Evolutionary conservation across 345 rosid genomes (phyloP).

Genomic region (Adansonia digitata): DNA sequence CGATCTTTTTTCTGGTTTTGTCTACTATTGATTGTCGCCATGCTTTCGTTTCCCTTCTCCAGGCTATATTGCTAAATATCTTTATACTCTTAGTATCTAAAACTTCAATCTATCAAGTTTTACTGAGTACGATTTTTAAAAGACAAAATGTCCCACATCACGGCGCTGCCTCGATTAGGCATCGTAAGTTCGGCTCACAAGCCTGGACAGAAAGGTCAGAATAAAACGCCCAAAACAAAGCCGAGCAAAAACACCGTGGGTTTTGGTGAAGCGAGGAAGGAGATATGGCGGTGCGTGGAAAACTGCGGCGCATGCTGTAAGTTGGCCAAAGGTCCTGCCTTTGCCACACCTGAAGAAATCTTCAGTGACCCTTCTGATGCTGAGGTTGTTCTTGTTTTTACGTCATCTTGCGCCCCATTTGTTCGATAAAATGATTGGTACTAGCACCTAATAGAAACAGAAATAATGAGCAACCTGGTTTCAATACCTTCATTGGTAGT

Average conservation of each 20-base stretch:
- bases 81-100: neutral
- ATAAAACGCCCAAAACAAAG: constrained; percentile 12
- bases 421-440: constrained; percentile 38
- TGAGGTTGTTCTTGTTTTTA: constrained; percentile 32
- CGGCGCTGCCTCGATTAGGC: constrained; percentile 8
- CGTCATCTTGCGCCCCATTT: constrained; percentile 17
- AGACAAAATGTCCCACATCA: constrained; percentile 9
- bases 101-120: neutral
- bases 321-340: constrained; percentile 71
- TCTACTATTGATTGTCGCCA: neutral
- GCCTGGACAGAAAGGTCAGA: constrained; percentile 12
- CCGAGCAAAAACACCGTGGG: constrained; percentile 25
- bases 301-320: constrained; percentile 90
- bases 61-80: neutral
- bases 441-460: neutral
- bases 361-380: constrained; percentile 51
- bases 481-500: neutral
- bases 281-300: constrained; percentile 66
- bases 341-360: constrained; percentile 73
- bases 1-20: neutral
- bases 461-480: neutral
- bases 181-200: constrained; percentile 10
- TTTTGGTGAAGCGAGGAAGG: constrained; percentile 37
- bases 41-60: neutral
- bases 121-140: neutral